phyloP scores from a whole-genome alignment of 192 early-diverging fungal species.

The Umbelopsis ramanniana region DNA sequence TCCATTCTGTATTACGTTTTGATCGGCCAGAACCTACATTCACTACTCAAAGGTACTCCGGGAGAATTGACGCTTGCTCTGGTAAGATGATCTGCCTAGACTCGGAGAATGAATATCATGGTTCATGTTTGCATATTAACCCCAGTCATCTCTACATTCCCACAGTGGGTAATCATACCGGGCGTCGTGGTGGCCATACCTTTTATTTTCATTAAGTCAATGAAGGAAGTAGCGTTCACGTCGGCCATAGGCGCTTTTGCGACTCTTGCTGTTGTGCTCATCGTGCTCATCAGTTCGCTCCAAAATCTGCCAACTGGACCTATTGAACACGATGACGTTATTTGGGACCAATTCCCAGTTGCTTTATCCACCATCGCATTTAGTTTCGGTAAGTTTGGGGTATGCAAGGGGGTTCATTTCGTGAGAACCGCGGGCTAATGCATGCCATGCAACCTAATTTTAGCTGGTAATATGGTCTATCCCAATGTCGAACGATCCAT shows the following conservation, averaged over 20 bases:
- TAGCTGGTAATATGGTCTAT: conserved; percentile 75
- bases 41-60: conserved; percentile 51
- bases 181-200: conserved; percentile 64
- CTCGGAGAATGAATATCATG: conserved; percentile 2
- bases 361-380: conserved; percentile 75
- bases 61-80: conserved; percentile 48
- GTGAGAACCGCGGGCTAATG: background rate
- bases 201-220: conserved; percentile 69
- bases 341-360: conserved; percentile 59
- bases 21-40: conserved; percentile 66
- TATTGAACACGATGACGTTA: conserved; percentile 40
- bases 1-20: conserved; percentile 73
- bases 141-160: background rate
- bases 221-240: conserved; percentile 77
- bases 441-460: background rate
- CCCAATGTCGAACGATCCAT: conserved; percentile 79
- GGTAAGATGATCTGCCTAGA: background rate
- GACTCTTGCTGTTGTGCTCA: conserved; percentile 68
- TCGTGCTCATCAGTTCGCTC: conserved; percentile 59
- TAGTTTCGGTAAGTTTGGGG: conserved; percentile 52
- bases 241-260: conserved; percentile 72
- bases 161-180: conserved; percentile 60
- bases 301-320: background rate
- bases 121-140: background rate
- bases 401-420: background rate